Conservation (phyloP, 1,284 basidiomycete species). For the Amylostereum areolatum region DNA sequence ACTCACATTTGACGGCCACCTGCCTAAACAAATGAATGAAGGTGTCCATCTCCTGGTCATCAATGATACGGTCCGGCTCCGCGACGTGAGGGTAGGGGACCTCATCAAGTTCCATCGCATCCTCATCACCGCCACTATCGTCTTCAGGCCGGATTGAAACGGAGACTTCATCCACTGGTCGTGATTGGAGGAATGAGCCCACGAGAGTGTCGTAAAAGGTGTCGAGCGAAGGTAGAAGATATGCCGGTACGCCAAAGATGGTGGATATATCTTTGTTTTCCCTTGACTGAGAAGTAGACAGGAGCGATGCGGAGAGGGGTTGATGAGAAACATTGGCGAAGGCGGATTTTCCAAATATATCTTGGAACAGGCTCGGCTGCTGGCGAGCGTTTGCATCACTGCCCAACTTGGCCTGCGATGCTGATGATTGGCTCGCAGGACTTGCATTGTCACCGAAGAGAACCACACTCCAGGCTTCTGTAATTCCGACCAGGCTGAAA, state of each 20-base stretch:
- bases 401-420: slow-evolving; percentile 38
- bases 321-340: slow-evolving; percentile 31
- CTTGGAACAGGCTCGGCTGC: slow-evolving; percentile 70
- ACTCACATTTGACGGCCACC: slow-evolving; percentile 38
- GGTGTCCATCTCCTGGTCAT: slow-evolving; percentile 38
- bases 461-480: slow-evolving; percentile 56
- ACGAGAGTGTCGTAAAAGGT: slow-evolving; percentile 73
- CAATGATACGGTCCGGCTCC: slow-evolving; percentile 31
- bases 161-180: slow-evolving; percentile 10
- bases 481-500: slow-evolving; percentile 63
- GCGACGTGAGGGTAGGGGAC: slow-evolving; percentile 17
- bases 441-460: slow-evolving; percentile 54
- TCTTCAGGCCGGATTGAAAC: slow-evolving; percentile 18
- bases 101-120: slow-evolving; percentile 37
- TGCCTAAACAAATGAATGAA: slow-evolving; percentile 46
- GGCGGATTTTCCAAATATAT: slow-evolving; percentile 75
- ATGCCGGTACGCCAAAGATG: slow-evolving; percentile 70
- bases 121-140: slow-evolving; percentile 24
- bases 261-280: slow-evolving; percentile 35
- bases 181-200: slow-evolving; percentile 50
- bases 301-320: slow-evolving; percentile 10
- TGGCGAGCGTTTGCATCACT: slow-evolving; percentile 22
- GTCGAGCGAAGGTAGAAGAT: slow-evolving; percentile 76
- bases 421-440: slow-evolving; percentile 34
- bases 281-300: slow-evolving; percentile 25